Conservation (phyloP, 2,329 filamentous ascomycete species). For the Beauveria scarabaeidicola region DNA sequence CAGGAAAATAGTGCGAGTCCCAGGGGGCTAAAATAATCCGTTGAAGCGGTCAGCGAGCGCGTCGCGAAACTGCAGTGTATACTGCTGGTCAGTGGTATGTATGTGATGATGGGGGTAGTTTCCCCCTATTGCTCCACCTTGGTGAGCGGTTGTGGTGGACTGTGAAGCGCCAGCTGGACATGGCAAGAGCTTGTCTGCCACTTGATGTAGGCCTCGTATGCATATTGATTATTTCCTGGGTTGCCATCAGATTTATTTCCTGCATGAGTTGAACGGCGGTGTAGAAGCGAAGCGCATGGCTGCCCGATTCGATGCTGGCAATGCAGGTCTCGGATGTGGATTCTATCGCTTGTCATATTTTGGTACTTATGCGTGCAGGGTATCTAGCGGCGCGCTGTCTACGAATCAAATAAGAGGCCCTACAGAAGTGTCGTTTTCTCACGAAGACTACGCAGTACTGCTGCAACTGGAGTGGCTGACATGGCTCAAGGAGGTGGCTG, state of each 20-base stretch:
- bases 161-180: neutral
- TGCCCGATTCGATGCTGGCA: constrained; percentile 9
- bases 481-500: neutral
- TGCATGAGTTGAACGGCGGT: constrained; percentile 8
- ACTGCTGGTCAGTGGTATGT: too few relatives aligned
- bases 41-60: constrained; percentile 6
- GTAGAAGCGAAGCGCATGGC: constrained; percentile 2
- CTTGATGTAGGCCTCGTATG: neutral
- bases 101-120: neutral
- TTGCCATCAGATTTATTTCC: neutral
- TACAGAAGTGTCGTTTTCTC: neutral
- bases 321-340: constrained; percentile 6
- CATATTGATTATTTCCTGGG: neutral
- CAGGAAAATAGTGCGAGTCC: constrained; percentile 1
- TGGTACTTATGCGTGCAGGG: neutral
- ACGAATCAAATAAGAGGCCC: neutral
- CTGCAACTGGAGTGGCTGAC: neutral
- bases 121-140: neutral
- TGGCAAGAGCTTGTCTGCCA: neutral
- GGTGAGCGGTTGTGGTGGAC: neutral
- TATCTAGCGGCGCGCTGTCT: neutral
- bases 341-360: constrained; percentile 6
- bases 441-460: neutral
- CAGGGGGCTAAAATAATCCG: neutral
- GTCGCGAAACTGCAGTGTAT: neutral